Evolutionary conservation across 441 rosid species (phyloP).

Genomic region (Pelargonium citronellum): DNA sequence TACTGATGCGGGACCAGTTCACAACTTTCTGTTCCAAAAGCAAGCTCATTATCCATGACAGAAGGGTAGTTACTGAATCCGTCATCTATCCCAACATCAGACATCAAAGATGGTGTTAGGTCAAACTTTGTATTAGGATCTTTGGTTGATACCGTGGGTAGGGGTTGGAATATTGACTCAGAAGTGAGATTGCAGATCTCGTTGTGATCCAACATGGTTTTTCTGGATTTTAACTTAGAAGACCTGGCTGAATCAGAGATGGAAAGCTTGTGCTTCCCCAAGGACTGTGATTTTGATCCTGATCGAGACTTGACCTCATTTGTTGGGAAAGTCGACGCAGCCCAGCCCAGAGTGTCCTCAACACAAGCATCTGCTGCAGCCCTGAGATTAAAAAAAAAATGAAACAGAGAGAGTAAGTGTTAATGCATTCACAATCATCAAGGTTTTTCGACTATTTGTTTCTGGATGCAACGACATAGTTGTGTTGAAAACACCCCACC

Average conservation of each 20-base stretch:
- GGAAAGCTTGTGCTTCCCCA: slow-evolving; percentile 77
- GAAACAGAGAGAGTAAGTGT: neutral
- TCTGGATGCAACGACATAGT: neutral
- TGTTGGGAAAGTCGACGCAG: slow-evolving; percentile 50
- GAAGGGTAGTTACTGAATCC: slow-evolving; percentile 15
- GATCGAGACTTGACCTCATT: slow-evolving; percentile 53
- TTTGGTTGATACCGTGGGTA: slow-evolving; percentile 19
- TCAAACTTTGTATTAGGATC: slow-evolving; percentile 56
- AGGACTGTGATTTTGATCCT: slow-evolving; percentile 38
- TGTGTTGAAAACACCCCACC: slow-evolving; percentile 36
- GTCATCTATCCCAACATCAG: slow-evolving; percentile 29
- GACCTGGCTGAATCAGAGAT: slow-evolving; percentile 49
- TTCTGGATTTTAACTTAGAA: slow-evolving; percentile 55
- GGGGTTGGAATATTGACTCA: slow-evolving; percentile 34
- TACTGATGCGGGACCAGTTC: slow-evolving; percentile 39
- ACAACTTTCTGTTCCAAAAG: slow-evolving; percentile 28
- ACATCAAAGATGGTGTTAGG: slow-evolving; percentile 26
- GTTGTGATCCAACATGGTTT: slow-evolving; percentile 36
- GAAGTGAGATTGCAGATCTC: slow-evolving; percentile 31
- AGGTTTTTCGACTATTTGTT: neutral
- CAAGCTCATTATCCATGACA: slow-evolving; percentile 30
- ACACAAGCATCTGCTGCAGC: slow-evolving; percentile 59
- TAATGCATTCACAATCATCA: slow-evolving; percentile 12
- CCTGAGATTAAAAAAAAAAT: slow-evolving; percentile 34
- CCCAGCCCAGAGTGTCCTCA: slow-evolving; percentile 60